phyloP scores from a whole-genome alignment of 164 flowering plant species.

The Umbellularia californica region DNA sequence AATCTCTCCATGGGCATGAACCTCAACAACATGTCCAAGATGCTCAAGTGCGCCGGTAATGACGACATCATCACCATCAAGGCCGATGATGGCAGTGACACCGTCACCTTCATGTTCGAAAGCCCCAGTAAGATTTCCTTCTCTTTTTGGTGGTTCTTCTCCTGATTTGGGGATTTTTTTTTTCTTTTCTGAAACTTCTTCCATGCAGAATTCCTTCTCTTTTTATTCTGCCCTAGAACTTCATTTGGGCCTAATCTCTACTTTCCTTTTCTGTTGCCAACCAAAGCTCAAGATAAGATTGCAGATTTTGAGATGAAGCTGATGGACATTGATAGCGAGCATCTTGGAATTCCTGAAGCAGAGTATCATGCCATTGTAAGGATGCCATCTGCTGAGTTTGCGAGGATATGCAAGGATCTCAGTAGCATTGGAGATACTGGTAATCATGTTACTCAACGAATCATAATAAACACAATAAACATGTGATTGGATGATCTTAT shows the following conservation, averaged over 20 bases:
- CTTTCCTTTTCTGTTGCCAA: neutral
- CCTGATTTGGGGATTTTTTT: neutral
- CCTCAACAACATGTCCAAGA: constrained; percentile 45
- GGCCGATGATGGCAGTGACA: constrained; percentile 45
- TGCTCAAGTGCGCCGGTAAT: constrained; percentile 43
- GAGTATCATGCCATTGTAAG: constrained; percentile 82
- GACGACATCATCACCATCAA: constrained; percentile 53
- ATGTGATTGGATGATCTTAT: too few relatives aligned
- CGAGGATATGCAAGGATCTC: constrained; percentile 80
- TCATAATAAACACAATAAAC: too few relatives aligned
- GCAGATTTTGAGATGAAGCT: constrained; percentile 89
- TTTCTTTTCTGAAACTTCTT: too few relatives aligned
- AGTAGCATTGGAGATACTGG: constrained; percentile 85
- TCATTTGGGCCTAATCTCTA: neutral
- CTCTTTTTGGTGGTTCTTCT: neutral
- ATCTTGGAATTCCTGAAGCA: constrained; percentile 89
- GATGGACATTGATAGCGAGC: constrained; percentile 95
- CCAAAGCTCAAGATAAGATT: constrained; percentile 67
- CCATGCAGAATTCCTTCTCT: too few relatives aligned
- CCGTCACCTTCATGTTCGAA: constrained; percentile 53
- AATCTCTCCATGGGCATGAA: constrained; percentile 53
- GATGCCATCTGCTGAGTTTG: constrained; percentile 85
- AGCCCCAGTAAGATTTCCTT: constrained; percentile 35
- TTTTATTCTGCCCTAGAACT: neutral
- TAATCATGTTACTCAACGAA: constrained; percentile 10